Evolutionary conservation across 108 stramenopile species (phyloP).

Genomic region (Cyclotella sp.): DNA sequence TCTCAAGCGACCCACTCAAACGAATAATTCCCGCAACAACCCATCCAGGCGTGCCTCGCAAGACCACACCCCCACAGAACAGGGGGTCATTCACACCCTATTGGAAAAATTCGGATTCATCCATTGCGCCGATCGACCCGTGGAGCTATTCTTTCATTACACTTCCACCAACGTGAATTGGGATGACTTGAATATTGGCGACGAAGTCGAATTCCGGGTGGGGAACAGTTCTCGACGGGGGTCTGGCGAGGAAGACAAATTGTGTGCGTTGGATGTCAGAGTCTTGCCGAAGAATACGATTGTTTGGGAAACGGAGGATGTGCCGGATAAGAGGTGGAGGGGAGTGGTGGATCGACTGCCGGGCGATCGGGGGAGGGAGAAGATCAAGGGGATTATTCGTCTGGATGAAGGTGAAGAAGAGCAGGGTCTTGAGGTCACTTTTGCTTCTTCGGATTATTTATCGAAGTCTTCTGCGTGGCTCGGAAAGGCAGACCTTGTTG

Average conservation of each 20-base stretch:
- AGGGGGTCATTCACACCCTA: conserved; percentile 67
- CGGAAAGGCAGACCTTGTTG: conserved; percentile 63
- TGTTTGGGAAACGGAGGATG: conserved; percentile 73
- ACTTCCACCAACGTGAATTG: conserved; percentile 42
- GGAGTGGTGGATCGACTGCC: conserved; percentile 57
- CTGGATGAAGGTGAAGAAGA: not conserved
- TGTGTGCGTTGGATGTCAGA: conserved; percentile 55
- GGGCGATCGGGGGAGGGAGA: conserved; percentile 19
- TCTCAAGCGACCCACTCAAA: conserved; percentile 14
- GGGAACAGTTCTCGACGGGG: conserved; percentile 29
- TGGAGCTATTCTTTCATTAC: conserved; percentile 84
- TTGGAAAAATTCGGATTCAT: conserved; percentile 83
- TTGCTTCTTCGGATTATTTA: not conserved
- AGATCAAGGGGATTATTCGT: conserved; percentile 35
- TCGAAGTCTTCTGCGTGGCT: conserved; percentile 30
- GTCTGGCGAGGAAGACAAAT: conserved; percentile 25
- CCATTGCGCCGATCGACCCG: conserved; percentile 77
- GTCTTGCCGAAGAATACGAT: conserved; percentile 56
- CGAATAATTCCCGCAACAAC: conserved; percentile 2
- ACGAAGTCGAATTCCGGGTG: conserved; percentile 74
- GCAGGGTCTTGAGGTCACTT: no score
- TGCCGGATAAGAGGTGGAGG: conserved; percentile 50
- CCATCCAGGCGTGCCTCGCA: no score
- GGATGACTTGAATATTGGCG: conserved; percentile 67
- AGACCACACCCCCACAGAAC: conserved; percentile 60